Evolutionary conservation across 2,329 filamentous ascomycete species (phyloP), one percentile per base, ranked within the genome.

Genomic region (Lasiodiplodia theobromae): DNA sequence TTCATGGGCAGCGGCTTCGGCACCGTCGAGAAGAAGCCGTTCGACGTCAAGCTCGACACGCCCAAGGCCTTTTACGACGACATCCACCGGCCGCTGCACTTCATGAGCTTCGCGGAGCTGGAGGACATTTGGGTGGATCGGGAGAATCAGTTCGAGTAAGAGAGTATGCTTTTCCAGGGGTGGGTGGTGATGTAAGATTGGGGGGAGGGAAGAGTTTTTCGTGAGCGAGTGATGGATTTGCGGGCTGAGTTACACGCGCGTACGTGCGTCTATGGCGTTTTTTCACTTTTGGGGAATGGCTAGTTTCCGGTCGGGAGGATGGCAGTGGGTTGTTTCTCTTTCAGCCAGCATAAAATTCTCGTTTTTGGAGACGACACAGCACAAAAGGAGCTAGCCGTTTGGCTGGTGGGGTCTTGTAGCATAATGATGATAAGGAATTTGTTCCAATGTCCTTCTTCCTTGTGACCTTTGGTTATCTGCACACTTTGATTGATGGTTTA

Each of bases 71-170:
- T 97, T 82, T 99, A 99, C 82, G 94, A 92, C 77, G 94, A 94
- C 74, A 87, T 94, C 74, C 96, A 99, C 81, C 89, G 96, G 31
- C 94, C 95, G 18, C 84, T 97, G 68, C 96, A 99, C 83, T 99
- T 99, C 87, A 91, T 95, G 79, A 97, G 94, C 81, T 99, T 99
- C 82, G 93, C 94, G 0, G 95, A 99, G 84, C 82, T 99, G 78
- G 96, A 99, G 83, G 95, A 99, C 81, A 92, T 97, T 52, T 97
- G 94, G 89, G 94, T 97, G 57, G 96, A 99, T 80, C 87, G 94
- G 75, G 89, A 89, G 71, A 95, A 99, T 83, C 95, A 94, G 79
- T 97, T 99, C 84, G 95, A 93, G 74, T 98, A 68, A 54, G 14
- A 21, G 23, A 38, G 21, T 21, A 23, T 21, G 16, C 38, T 40